Evolutionary conservation across 345 rosid genomes (phyloP).

Genomic region (Laguncularia racemosa): DNA sequence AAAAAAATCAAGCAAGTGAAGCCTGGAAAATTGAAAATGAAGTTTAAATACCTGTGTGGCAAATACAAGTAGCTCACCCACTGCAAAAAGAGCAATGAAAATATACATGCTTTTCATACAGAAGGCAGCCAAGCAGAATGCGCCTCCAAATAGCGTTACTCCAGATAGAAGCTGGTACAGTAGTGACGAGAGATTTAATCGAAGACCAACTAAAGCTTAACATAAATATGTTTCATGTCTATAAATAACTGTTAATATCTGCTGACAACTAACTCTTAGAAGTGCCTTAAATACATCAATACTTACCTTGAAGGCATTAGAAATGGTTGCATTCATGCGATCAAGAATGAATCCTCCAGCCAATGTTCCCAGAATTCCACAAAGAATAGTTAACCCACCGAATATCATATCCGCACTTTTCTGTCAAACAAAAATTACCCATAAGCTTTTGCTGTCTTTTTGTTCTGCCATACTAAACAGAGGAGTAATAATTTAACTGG

Average conservation of each 20-base stretch:
- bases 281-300: neutral
- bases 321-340: slow-evolving; percentile 54
- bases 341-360: slow-evolving; percentile 79
- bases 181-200: no score
- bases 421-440: slow-evolving; percentile 26
- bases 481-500: neutral
- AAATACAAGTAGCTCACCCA: slow-evolving; percentile 88
- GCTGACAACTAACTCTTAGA: no score
- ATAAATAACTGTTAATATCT: no score
- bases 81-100: slow-evolving; percentile 63
- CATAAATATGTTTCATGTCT: no score
- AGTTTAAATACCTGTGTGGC: slow-evolving; percentile 74
- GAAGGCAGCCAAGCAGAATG: slow-evolving; percentile 77
- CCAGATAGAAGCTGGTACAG: slow-evolving; percentile 62
- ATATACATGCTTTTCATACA: slow-evolving; percentile 62
- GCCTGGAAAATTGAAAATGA: neutral
- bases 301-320: slow-evolving; percentile 87
- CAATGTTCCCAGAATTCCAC: slow-evolving; percentile 86
- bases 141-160: slow-evolving; percentile 73
- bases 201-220: no score
- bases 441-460: neutral
- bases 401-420: slow-evolving; percentile 75
- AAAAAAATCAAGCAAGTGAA: neutral
- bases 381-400: slow-evolving; percentile 83
- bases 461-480: neutral